Base-by-base conservation (phyloP, 1,139 yeast species). In the Geotrichum aggregatum region DNA sequence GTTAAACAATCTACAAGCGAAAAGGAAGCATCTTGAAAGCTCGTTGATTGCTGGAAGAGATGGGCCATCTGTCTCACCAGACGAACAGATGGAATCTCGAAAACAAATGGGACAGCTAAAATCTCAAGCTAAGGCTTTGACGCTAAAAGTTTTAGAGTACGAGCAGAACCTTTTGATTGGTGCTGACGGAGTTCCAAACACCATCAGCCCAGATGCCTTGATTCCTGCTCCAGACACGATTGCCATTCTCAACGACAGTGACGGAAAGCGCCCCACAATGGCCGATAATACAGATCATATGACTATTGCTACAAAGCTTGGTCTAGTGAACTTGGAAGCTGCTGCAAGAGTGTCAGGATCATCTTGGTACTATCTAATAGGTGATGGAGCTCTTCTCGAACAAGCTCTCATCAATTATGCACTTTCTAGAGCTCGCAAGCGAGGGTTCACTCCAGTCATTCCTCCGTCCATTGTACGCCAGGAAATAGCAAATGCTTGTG, bases 381-480 rank as follows among this genome's bases (percentile, higher is more conserved):
- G 89, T 16, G 95, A 87, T 59, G 97, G 95, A 8, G 98, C 97
- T 0, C 71, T 84, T 41, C 70, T 94, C 40, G 98, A 94, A 63
- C 94, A 87, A 63, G 98, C 98, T 0, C 73, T 94, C 52, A 79
- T 91, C 1, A 92, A 86, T 58, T 89, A 83, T 66, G 84, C 94
- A 0, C 68, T 92, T 51, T 72, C 77, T 16, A 71, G 75, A 53
- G 96, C 97, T 1, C 73, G 87, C 40, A 63, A 69, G 41, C 67
- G 73, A 7, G 96, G 96, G 0, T 94, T 86, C 70, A 68, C 70
- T 35, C 77, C 84, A 77, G 80, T 84, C 11, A 70, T 80, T 7
- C 97, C 98, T 0, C 98, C 98, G 1, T 80, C 95, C 1, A 79
- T 92, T 22, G 96, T 91, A 1, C 80, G 87, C 58, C 74, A 80